phyloP scores from a whole-genome alignment of 2,329 filamentous ascomycete genomes.

The Aspergillus unguis region DNA sequence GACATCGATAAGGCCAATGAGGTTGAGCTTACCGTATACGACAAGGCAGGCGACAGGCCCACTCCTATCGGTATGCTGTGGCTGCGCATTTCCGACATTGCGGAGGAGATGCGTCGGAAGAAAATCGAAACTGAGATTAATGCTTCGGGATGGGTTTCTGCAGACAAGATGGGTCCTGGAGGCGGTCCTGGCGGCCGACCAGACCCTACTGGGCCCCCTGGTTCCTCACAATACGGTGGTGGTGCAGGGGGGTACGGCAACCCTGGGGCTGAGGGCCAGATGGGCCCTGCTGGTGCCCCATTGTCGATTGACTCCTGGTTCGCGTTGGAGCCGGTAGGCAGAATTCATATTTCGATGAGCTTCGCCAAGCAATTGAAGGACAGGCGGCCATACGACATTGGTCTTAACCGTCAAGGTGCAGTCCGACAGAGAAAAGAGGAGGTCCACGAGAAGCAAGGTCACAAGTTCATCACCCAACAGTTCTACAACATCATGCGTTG shows the following conservation, averaged over 20 bases:
- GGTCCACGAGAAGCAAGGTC: slow-evolving; percentile 96
- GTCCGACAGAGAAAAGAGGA: slow-evolving; percentile 98
- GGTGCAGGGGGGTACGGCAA: slow-evolving; percentile 22
- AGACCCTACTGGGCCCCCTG: slow-evolving; percentile 53
- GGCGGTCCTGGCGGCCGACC: slow-evolving; percentile 45
- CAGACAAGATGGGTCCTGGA: slow-evolving; percentile 81
- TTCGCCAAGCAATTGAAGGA: slow-evolving; percentile 90
- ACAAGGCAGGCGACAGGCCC: slow-evolving; percentile 86
- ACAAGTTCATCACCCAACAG: slow-evolving; percentile 97
- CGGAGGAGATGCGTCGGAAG: slow-evolving; percentile 95
- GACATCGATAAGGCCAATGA: slow-evolving; percentile 98
- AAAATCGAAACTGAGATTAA: slow-evolving; percentile 96
- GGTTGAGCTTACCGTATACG: slow-evolving; percentile 95
- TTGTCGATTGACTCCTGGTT: slow-evolving; percentile 86
- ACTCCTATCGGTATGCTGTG: slow-evolving; percentile 93
- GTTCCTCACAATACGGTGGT: slow-evolving; percentile 26
- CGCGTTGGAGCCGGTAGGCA: slow-evolving; percentile 87
- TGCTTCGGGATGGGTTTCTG: slow-evolving; percentile 92
- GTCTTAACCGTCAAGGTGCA: slow-evolving; percentile 89
- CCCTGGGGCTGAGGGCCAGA: slow-evolving; percentile 25
- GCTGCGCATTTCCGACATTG: slow-evolving; percentile 95
- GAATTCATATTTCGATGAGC: slow-evolving; percentile 85
- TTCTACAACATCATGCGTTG: slow-evolving; percentile 99
- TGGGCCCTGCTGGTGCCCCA: slow-evolving; percentile 29
- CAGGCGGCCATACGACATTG: slow-evolving; percentile 76